phyloP scores from a whole-genome alignment of 371 early-diverging fungal genomes.

The Lichtheimia ramosa region DNA sequence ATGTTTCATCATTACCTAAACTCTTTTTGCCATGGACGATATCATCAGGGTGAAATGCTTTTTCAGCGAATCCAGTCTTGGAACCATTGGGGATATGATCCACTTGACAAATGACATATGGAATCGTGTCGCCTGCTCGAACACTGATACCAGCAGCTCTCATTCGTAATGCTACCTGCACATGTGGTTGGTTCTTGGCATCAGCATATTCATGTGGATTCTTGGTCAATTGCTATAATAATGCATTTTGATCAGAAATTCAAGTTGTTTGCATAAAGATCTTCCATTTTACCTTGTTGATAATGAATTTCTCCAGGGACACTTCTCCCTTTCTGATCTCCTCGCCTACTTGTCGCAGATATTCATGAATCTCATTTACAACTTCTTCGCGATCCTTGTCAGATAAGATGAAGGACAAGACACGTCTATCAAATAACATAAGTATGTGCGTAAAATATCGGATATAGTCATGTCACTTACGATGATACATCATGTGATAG shows the following conservation, averaged over 20 bases:
- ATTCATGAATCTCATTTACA: conserved; percentile 74
- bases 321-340: conserved; percentile 73
- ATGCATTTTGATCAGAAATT: background rate
- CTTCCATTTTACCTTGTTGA: conserved; percentile 77
- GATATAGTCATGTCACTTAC: conserved; percentile 36
- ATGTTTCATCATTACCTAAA: conserved; percentile 49
- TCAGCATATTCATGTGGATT: conserved; percentile 92
- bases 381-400: conserved; percentile 75
- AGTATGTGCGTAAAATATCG: background rate
- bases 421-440: conserved; percentile 47
- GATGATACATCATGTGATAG: conserved; percentile 88
- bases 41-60: conserved; percentile 93
- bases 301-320: conserved; percentile 86
- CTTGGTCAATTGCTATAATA: conserved; percentile 80
- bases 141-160: conserved; percentile 71
- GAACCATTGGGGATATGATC: conserved; percentile 39
- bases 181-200: conserved; percentile 92
- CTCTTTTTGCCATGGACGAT: conserved; percentile 59
- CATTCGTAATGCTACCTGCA: conserved; percentile 92
- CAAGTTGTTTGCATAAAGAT: background rate
- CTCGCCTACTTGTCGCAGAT: conserved; percentile 68
- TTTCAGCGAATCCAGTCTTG: conserved; percentile 65
- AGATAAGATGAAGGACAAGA: conserved; percentile 80
- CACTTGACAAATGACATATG: conserved; percentile 91
- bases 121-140: conserved; percentile 91